Percentiles rank a stretch among this genome's conserved stretches.
These are phyloP conservation scores for Suillus placidus DNA, from an alignment of 768 basidiomycete species.

Conservation along the genomic window DNA sequence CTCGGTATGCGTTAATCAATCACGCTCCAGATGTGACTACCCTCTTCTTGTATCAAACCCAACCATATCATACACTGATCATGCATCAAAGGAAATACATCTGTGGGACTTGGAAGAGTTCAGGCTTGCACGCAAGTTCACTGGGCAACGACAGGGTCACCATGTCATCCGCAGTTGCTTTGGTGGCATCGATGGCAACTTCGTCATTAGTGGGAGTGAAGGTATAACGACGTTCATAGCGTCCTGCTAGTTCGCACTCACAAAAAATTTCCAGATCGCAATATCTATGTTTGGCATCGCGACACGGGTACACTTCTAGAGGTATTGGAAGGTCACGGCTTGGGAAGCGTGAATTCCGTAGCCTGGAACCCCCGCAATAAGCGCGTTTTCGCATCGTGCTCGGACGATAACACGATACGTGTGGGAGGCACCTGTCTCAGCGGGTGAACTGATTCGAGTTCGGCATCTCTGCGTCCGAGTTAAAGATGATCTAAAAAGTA, in stretches of 20 bases:
- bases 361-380: constrained; percentile 93
- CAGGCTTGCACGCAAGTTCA: constrained; percentile 75
- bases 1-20: constrained; percentile 84
- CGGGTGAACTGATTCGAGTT: constrained; percentile 19
- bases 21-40: constrained; percentile 80
- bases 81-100: constrained; percentile 72
- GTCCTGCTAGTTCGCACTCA: constrained; percentile 10
- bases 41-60: neutral
- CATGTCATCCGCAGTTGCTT: constrained; percentile 94
- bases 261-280: constrained; percentile 63
- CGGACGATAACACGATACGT: constrained; percentile 88
- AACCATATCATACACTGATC: constrained; percentile 14
- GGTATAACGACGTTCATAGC: constrained; percentile 49
- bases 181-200: constrained; percentile 86
- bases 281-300: constrained; percentile 95
- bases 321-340: constrained; percentile 83
- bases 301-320: constrained; percentile 85
- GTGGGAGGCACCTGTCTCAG: constrained; percentile 62
- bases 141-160: constrained; percentile 80
- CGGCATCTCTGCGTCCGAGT: constrained; percentile 23
- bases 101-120: constrained; percentile 79
- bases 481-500: too few species aligned
- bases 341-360: constrained; percentile 91
- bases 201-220: constrained; percentile 94
- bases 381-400: constrained; percentile 95